phyloP scores from a whole-genome alignment of 2,329 filamentous ascomycete genomes.

The Trichoderma koningiopsis region DNA sequence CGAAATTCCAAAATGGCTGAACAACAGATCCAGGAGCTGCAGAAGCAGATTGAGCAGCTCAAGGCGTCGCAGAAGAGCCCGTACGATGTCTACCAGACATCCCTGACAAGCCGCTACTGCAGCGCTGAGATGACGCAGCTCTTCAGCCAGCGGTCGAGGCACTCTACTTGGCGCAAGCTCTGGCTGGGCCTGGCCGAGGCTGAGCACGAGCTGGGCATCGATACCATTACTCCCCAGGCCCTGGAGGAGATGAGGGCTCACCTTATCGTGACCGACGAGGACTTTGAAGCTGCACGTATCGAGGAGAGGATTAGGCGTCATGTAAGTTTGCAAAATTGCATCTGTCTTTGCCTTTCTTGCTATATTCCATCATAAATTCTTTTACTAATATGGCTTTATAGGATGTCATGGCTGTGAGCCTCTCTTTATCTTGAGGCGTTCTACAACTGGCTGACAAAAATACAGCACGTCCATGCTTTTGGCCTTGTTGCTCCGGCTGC shows the following conservation, averaged over 20 bases:
- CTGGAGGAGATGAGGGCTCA: constrained; percentile 76
- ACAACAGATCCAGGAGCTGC: constrained; percentile 1
- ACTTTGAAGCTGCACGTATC: constrained; percentile 71
- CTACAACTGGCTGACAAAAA: constrained; percentile 31
- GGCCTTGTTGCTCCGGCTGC: constrained; percentile 73
- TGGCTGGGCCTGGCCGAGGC: constrained; percentile 84
- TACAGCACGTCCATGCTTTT: constrained; percentile 70
- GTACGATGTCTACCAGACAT: constrained; percentile 58
- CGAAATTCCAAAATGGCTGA: background rate
- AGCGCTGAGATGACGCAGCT: constrained; percentile 74
- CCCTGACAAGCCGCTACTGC: constrained; percentile 72
- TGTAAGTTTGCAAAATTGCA: constrained; percentile 28
- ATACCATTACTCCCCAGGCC: constrained; percentile 70
- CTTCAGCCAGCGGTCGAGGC: constrained; percentile 75
- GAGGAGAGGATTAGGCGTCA: constrained; percentile 76
- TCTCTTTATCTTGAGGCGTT: background rate
- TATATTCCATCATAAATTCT: background rate
- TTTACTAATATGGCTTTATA: constrained; percentile 29
- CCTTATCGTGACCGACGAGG: constrained; percentile 72
- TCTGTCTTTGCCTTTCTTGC: background rate
- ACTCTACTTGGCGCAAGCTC: constrained; percentile 79
- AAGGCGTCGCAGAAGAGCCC: constrained; percentile 21
- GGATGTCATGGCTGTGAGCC: constrained; percentile 60
- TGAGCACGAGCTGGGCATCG: constrained; percentile 78
- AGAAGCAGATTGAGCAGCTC: constrained; percentile 13